These are phyloP conservation scores for Xylariaceae sp. DNA, from an alignment of 2,329 filamentous ascomycete species.

Conservation along the genomic window DNA sequence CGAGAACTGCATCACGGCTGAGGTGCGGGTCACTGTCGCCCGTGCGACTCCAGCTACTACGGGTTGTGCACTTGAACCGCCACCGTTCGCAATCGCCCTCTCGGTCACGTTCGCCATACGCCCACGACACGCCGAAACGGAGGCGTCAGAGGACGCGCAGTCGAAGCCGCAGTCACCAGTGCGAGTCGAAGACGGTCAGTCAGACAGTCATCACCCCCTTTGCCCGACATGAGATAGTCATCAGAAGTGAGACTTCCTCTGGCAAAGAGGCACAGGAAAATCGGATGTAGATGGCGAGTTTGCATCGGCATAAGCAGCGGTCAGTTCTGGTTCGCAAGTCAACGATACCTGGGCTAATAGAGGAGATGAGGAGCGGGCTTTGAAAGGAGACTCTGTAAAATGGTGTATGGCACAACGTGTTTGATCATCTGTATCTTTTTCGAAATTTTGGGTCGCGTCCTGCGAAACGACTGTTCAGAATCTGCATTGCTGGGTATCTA, in stretches of 20 bases:
- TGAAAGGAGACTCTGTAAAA: too few relatives aligned
- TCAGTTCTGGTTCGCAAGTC: too few relatives aligned
- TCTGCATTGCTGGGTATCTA: too few relatives aligned
- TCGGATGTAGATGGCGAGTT: too few relatives aligned
- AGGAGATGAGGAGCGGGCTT: too few relatives aligned
- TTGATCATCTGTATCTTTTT: too few relatives aligned
- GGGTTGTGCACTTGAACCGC: constrained; percentile 31
- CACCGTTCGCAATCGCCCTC: constrained; percentile 37
- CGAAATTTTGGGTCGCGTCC: too few relatives aligned
- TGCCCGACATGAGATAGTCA: constrained; percentile 19
- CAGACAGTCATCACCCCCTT: constrained; percentile 9
- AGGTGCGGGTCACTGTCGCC: constrained; percentile 28
- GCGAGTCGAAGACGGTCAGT: constrained; percentile 9
- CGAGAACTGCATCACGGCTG: constrained; percentile 19
- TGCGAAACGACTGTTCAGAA: too few relatives aligned
- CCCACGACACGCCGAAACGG: constrained; percentile 18
- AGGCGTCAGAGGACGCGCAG: constrained; percentile 31
- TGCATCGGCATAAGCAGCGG: too few relatives aligned
- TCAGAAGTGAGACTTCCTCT: constrained; percentile 9
- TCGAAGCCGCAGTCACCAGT: constrained; percentile 23
- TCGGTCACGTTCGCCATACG: constrained; percentile 24
- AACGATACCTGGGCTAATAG: too few relatives aligned
- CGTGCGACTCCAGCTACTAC: constrained; percentile 33
- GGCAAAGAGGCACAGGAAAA: constrained; percentile 9
- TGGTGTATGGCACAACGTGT: too few relatives aligned